Conservation (phyloP, 805 yeast species). For the Myxozyma mucilagina region DNA sequence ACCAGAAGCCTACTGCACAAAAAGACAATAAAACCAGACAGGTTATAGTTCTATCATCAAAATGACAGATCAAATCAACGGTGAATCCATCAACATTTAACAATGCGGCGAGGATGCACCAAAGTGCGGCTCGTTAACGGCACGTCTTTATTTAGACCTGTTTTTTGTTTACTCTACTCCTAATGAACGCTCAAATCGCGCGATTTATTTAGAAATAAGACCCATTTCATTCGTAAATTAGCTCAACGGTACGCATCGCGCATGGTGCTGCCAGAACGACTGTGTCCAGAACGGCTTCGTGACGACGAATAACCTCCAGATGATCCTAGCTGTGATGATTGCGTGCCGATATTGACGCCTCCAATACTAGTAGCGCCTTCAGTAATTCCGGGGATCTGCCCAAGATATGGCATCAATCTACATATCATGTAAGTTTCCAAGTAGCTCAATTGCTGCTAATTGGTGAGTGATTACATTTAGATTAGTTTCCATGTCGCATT, state of each 20-base stretch:
- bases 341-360: background rate
- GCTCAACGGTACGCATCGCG: constrained; percentile 1
- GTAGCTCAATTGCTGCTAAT: background rate
- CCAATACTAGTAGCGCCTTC: constrained; percentile 10
- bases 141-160: no score
- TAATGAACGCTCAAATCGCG: no score
- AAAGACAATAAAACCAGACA: no score
- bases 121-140: no score
- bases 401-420: constrained; percentile 27
- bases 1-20: background rate
- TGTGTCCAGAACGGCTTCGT: constrained; percentile 17
- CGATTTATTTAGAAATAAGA: no score
- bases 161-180: no score
- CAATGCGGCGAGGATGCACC: no score
- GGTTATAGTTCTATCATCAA: no score
- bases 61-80: no score
- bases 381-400: constrained; percentile 26
- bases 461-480: no score
- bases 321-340: background rate
- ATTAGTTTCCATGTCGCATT: no score
- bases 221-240: background rate
- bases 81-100: no score
- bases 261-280: constrained; percentile 2
- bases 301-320: constrained; percentile 10
- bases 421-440: background rate